Percentiles rank a stretch among this genome's conserved stretches.
Evolutionary conservation across 805 yeast species (phyloP).

Genomic region (Cyberlindnera nakhonratchasimensis): DNA sequence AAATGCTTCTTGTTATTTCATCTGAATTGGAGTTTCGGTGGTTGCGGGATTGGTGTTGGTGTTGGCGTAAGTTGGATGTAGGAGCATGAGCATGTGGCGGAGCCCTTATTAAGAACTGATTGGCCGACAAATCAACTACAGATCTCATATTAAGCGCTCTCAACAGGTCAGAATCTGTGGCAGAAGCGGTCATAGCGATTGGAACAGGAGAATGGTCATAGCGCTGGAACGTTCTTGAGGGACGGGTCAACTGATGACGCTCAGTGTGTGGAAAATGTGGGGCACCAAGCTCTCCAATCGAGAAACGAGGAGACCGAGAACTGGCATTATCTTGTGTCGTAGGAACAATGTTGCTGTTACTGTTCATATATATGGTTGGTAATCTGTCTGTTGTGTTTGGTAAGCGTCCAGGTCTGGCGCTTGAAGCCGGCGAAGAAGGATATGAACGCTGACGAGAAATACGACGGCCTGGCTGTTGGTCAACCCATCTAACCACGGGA

Average conservation of each 20-base stretch:
- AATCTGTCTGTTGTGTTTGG: background rate
- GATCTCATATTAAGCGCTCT: background rate
- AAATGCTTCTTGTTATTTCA: background rate
- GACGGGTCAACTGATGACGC: background rate
- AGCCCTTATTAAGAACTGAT: background rate
- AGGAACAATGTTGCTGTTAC: background rate
- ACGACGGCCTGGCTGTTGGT: slow-evolving; percentile 1
- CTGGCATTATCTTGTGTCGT: background rate
- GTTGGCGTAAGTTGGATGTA: background rate
- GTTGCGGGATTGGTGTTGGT: too few relatives aligned
- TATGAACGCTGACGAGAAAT: background rate
- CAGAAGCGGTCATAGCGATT: background rate
- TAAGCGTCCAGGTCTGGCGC: background rate
- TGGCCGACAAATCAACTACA: background rate
- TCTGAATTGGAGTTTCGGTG: background rate
- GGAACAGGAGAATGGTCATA: background rate
- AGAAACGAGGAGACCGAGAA: background rate
- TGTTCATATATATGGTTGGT: background rate
- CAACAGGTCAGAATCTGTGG: slow-evolving; percentile 1
- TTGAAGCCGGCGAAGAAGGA: too few relatives aligned
- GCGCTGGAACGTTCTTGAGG: background rate
- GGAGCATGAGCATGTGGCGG: background rate
- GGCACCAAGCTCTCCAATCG: background rate
- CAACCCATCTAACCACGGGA: slow-evolving; percentile 4
- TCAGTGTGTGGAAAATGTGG: background rate